phyloP scores from a whole-genome alignment of 768 basidiomycete genomes.

The Xerocomus brunneocitrinus region DNA sequence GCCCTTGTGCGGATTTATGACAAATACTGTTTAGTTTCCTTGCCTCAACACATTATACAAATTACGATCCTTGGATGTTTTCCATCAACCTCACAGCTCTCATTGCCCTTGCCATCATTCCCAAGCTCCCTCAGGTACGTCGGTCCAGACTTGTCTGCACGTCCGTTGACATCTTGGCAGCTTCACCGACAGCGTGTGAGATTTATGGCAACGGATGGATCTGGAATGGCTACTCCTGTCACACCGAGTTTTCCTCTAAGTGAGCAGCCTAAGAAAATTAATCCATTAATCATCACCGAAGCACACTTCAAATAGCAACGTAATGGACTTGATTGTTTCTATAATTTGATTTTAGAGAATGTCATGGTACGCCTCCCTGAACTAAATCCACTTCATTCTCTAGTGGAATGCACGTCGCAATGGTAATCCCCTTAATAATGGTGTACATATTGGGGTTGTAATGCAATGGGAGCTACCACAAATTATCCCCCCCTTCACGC shows the following conservation, averaged over 20 bases:
- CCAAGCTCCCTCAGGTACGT: conserved; percentile 90
- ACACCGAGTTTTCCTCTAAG: conserved; percentile 54
- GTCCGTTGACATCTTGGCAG: conserved; percentile 36
- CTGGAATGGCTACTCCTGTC: conserved; percentile 63
- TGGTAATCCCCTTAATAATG: conserved; percentile 29
- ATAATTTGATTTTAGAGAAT: conserved; percentile 15
- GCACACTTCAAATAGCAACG: conserved; percentile 39
- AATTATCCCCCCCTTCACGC: conserved; percentile 13
- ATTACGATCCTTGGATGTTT: conserved; percentile 93
- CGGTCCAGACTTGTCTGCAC: conserved; percentile 4
- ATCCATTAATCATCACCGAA: conserved; percentile 42
- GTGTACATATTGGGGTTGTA: conserved; percentile 32
- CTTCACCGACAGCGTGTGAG: conserved; percentile 80
- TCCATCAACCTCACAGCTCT: conserved; percentile 82
- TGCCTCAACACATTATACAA: conserved; percentile 95
- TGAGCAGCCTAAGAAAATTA: conserved; percentile 32
- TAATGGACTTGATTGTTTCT: conserved; percentile 10
- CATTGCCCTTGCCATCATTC: conserved; percentile 75
- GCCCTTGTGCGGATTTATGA: neutral
- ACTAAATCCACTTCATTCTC: conserved; percentile 12
- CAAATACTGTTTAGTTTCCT: conserved; percentile 62
- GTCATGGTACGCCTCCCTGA: conserved; percentile 9
- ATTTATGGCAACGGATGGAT: conserved; percentile 62
- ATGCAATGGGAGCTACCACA: conserved; percentile 15
- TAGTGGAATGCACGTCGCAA: conserved; percentile 17